Evolutionary conservation across 139 green algal species (phyloP).

Genomic region (Marvania coccoides): DNA sequence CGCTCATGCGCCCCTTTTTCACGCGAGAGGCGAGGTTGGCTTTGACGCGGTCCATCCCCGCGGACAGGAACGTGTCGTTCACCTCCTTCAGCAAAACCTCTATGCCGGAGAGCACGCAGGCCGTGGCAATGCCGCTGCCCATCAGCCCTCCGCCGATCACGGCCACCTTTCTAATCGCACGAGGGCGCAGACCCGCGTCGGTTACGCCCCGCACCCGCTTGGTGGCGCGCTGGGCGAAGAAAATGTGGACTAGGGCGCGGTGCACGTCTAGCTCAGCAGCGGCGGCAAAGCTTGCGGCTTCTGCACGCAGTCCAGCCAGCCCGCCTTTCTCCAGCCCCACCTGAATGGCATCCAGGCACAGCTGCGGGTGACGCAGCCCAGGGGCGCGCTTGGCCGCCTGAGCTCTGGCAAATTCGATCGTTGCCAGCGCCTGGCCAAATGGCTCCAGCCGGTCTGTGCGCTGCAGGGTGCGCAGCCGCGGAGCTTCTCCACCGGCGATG

Average conservation of each 20-base stretch:
- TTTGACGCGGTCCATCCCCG: conserved; percentile 78
- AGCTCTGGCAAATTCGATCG: conserved; percentile 73
- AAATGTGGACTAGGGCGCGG: conserved; percentile 96
- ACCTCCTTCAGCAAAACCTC: conserved; percentile 95
- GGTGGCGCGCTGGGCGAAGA: conserved; percentile 92
- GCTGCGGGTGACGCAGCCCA: conserved; percentile 77
- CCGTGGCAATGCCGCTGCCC: conserved; percentile 93
- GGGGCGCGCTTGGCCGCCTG: conserved; percentile 51
- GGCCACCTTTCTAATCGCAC: conserved; percentile 66
- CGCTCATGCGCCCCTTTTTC: conserved; percentile 84
- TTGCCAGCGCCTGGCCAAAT: conserved; percentile 60
- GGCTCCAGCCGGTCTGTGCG: conserved; percentile 66
- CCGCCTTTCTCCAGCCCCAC: conserved; percentile 74
- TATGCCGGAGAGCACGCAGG: conserved; percentile 61
- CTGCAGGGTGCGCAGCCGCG: conserved; percentile 16
- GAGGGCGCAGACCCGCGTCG: conserved; percentile 75
- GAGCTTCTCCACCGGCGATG: conserved; percentile 54
- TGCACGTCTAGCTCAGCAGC: conserved; percentile 72
- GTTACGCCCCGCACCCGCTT: conserved; percentile 83
- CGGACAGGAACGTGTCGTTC: conserved; percentile 91
- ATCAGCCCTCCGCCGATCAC: conserved; percentile 97
- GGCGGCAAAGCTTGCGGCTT: conserved; percentile 68
- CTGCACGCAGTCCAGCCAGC: conserved; percentile 53
- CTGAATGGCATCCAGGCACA: conserved; percentile 90
- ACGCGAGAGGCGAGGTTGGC: conserved; percentile 81